Percentiles rank a stretch among this genome's conserved stretches.
phyloP scores from a whole-genome alignment of 2,329 filamentous ascomycete species.

The Clonostachys solani region DNA sequence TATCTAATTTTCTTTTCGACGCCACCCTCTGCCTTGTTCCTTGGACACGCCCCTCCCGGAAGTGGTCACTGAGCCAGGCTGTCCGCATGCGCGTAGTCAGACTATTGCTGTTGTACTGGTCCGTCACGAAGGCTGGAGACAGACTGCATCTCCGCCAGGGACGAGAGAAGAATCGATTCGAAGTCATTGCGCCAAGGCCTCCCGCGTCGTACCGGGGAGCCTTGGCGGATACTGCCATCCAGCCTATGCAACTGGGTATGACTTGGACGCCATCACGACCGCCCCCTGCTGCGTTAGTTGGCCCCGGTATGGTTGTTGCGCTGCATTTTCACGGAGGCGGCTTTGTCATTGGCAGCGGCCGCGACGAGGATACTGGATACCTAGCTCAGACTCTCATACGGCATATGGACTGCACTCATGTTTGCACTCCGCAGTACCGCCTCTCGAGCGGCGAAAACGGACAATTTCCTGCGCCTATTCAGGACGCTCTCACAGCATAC shows the following conservation, averaged over 20 bases:
- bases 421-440: conserved; percentile 24
- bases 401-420: conserved; percentile 12
- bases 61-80: conserved; percentile 5
- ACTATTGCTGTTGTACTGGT: conserved; percentile 3
- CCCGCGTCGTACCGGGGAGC: conserved; percentile 9
- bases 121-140: conserved; percentile 2
- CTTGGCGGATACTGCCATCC: conserved; percentile 5
- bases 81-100: conserved; percentile 4
- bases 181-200: conserved; percentile 7
- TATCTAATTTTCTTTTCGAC: no score
- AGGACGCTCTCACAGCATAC: conserved; percentile 23
- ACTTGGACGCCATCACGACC: conserved; percentile 14
- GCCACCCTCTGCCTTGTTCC: conserved; percentile 1
- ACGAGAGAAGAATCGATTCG: conserved; percentile 13
- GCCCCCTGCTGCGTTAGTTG: conserved; percentile 2
- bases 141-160: conserved; percentile 7
- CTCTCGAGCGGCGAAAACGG: conserved; percentile 13
- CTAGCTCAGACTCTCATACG: conserved; percentile 12
- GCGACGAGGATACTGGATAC: conserved; percentile 19
- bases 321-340: conserved; percentile 25
- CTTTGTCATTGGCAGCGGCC: conserved; percentile 21
- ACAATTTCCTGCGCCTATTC: conserved; percentile 20
- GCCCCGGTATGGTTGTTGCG: conserved; percentile 6
- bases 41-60: neutral
- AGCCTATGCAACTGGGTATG: conserved; percentile 9